Evolutionary conservation across 208 protist genomes (phyloP).

Genomic region (Lotmaria passim): DNA sequence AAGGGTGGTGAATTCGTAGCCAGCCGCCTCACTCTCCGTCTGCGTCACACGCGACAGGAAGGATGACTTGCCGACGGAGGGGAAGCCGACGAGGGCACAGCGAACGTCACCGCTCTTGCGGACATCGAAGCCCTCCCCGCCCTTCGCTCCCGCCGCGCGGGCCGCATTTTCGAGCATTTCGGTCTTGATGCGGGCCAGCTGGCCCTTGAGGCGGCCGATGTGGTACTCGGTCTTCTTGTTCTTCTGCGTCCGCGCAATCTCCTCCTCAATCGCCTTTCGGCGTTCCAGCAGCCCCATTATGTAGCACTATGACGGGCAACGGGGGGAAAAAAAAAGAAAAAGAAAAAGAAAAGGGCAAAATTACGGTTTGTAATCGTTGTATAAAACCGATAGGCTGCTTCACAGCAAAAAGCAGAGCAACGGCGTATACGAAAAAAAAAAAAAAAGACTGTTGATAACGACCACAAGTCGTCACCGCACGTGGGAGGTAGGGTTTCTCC

Average conservation of each 20-base stretch:
- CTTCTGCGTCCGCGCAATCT: conserved; percentile 98
- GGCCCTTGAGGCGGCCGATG: conserved; percentile 96
- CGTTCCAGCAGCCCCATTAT: conserved; percentile 97
- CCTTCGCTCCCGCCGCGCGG: conserved; percentile 66
- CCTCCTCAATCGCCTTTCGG: conserved; percentile 97
- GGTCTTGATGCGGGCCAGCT: conserved; percentile 95
- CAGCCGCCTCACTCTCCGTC: conserved; percentile 95
- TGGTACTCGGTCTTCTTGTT: conserved; percentile 99
- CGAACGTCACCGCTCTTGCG: conserved; percentile 94
- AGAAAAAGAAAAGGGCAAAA: conserved; percentile 5
- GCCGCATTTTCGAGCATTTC: conserved; percentile 93
- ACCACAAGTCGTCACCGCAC: too few species aligned
- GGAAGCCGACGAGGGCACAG: conserved; percentile 93
- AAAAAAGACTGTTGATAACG: too few species aligned
- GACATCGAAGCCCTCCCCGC: conserved; percentile 95
- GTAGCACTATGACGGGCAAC: not conserved
- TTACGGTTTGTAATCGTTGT: not conserved
- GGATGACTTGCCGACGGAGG: conserved; percentile 98
- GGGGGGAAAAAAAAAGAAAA: not conserved
- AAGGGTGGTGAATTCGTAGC: conserved; percentile 99
- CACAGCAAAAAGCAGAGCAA: not conserved
- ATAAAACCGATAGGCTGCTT: not conserved
- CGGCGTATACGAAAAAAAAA: not conserved
- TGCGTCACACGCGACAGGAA: conserved; percentile 97
- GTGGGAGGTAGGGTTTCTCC: too few species aligned